A percentile compares a stretch with the other conserved stretches of the same genome.
Evolutionary conservation across 805 yeast species (phyloP).

Genomic region (Saccharomycopsis sp.): DNA sequence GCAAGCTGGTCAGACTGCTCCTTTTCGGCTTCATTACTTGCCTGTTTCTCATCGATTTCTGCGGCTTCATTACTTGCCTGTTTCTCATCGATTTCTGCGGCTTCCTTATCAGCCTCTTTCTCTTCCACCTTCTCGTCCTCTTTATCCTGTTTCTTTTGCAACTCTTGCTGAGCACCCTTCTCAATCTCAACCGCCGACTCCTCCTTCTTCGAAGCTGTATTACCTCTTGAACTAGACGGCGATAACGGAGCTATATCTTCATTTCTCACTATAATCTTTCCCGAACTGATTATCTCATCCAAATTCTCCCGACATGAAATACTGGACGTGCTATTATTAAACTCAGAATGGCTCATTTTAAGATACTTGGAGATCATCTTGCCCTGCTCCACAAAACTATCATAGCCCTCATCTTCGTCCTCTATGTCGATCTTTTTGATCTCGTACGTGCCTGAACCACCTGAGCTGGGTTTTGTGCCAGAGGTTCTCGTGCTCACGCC

Average conservation of each 20-base stretch:
- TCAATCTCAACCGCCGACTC: too few species aligned
- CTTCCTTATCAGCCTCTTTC: background rate
- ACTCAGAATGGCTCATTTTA: background rate
- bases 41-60: too few species aligned
- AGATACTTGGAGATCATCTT: background rate
- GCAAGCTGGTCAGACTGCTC: background rate
- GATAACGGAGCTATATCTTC: too few species aligned
- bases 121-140: too few species aligned
- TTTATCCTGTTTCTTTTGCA: too few species aligned
- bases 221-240: too few species aligned
- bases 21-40: background rate
- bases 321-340: background rate
- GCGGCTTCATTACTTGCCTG: background rate
- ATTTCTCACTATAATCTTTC: too few species aligned
- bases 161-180: too few species aligned
- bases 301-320: background rate
- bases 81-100: background rate
- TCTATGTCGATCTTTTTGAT: background rate
- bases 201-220: too few species aligned
- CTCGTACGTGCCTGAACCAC: background rate
- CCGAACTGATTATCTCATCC: too few species aligned
- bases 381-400: background rate
- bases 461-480: background rate
- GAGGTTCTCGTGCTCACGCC: background rate
- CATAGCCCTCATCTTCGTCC: background rate